A percentile compares a stretch with the other conserved stretches of the same genome.
These are phyloP conservation scores for Pilaira anomala DNA, from an alignment of 192 early-diverging fungal species.

Conservation along the genomic window DNA sequence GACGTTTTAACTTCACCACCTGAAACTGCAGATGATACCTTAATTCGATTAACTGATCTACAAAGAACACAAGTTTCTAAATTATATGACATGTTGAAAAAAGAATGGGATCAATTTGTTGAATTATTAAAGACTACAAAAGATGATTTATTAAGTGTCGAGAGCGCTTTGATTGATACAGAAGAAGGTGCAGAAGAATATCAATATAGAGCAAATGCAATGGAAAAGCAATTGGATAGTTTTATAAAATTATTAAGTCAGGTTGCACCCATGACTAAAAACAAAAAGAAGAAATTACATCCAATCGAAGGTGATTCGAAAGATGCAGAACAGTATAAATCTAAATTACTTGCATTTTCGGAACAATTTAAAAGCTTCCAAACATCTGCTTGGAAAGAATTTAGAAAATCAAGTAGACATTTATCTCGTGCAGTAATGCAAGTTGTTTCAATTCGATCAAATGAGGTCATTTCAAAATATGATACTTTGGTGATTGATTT, in stretches of 20 bases:
- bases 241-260: not conserved
- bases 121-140: slow-evolving; percentile 24
- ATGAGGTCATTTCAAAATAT: not conserved
- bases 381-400: slow-evolving; percentile 13
- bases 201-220: slow-evolving; percentile 10
- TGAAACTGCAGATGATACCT: slow-evolving; percentile 27
- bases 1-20: slow-evolving; percentile 21
- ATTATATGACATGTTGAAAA: slow-evolving; percentile 21
- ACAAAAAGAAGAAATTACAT: slow-evolving; percentile 6
- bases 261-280: not conserved
- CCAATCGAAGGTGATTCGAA: slow-evolving; percentile 12
- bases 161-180: slow-evolving; percentile 18
- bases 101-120: slow-evolving; percentile 29
- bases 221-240: not conserved
- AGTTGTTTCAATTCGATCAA: not conserved
- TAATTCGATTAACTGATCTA: slow-evolving; percentile 27
- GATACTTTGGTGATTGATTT: not conserved
- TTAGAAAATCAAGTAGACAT: slow-evolving; percentile 7
- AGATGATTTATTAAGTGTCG: slow-evolving; percentile 14
- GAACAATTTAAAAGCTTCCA: slow-evolving; percentile 12
- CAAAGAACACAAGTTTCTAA: slow-evolving; percentile 23
- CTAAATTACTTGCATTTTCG: not conserved
- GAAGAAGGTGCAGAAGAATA: slow-evolving; percentile 6
- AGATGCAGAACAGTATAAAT: slow-evolving; percentile 2
- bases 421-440: slow-evolving; percentile 13